phyloP scores from a whole-genome alignment of 495 filamentous ascomycete genomes.

The Penicillium pancosmium region DNA sequence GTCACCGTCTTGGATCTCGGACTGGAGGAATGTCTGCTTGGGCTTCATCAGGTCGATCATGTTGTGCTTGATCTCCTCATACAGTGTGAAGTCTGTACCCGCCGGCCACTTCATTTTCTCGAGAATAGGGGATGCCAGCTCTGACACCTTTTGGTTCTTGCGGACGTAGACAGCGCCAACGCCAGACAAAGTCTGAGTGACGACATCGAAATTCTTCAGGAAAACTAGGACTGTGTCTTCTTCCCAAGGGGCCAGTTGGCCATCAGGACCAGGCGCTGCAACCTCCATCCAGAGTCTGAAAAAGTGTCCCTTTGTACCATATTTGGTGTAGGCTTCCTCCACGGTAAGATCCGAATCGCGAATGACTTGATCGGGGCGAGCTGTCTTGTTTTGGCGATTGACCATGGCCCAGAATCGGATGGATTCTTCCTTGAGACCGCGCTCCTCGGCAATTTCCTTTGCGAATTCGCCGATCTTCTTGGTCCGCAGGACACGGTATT shows the following conservation, averaged over 20 bases:
- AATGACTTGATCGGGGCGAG: conserved; percentile 84
- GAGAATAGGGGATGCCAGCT: conserved; percentile 78
- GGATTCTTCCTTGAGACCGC: conserved; percentile 56
- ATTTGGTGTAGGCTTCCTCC: conserved; percentile 74
- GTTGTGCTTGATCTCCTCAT: conserved; percentile 94
- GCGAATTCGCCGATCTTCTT: conserved; percentile 76
- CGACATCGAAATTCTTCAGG: conserved; percentile 86
- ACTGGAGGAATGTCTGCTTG: conserved; percentile 82
- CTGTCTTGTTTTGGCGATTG: conserved; percentile 96
- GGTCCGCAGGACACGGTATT: conserved; percentile 70
- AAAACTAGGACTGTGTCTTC: conserved; percentile 76
- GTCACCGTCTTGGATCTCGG: conserved; percentile 96
- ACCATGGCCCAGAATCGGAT: conserved; percentile 96
- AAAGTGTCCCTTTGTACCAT: conserved; percentile 67
- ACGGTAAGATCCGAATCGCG: conserved; percentile 75
- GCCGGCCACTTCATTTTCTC: conserved; percentile 86
- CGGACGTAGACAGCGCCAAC: conserved; percentile 82
- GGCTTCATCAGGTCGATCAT: conserved; percentile 97
- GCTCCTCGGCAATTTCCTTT: conserved; percentile 66
- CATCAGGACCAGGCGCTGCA: conserved; percentile 65
- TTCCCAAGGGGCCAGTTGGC: conserved; percentile 66
- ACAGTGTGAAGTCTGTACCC: conserved; percentile 66
- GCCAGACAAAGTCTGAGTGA: conserved; percentile 72
- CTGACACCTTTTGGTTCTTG: conserved; percentile 82
- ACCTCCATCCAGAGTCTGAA: conserved; percentile 88